Evolutionary conservation across 257 asterid genomes (phyloP).

Genomic region (Salvia rosmarinus): DNA sequence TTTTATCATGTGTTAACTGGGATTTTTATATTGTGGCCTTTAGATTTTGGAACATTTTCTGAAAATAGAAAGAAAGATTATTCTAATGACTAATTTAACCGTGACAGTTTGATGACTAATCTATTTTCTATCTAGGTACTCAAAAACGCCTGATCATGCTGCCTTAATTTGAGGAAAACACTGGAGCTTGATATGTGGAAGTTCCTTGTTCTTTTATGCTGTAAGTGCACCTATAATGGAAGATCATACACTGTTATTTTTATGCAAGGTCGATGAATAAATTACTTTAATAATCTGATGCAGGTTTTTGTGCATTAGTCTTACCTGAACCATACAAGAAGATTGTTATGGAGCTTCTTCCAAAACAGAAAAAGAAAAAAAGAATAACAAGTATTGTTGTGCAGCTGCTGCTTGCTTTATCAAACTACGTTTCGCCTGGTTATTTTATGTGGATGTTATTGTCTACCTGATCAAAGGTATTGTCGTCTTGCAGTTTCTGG

Average conservation of each 20-base stretch:
- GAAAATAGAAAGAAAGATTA: background rate
- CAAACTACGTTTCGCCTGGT: conserved; percentile 25
- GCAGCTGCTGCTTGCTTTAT: conserved; percentile 38
- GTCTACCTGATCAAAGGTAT: conserved; percentile 27
- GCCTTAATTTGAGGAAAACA: conserved; percentile 54
- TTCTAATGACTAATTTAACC: background rate
- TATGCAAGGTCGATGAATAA: conserved; percentile 5
- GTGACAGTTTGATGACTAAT: background rate
- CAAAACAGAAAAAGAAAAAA: background rate
- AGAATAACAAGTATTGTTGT: conserved; percentile 34
- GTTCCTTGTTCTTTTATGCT: conserved; percentile 51
- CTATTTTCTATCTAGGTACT: conserved; percentile 23
- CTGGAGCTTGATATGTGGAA: conserved; percentile 75
- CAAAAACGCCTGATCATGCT: conserved; percentile 61
- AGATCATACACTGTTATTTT: background rate
- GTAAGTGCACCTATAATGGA: conserved; percentile 27
- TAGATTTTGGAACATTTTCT: background rate
- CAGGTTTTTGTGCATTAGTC: conserved; percentile 53
- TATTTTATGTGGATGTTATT: conserved; percentile 1
- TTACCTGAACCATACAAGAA: conserved; percentile 39
- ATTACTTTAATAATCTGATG: conserved; percentile 19
- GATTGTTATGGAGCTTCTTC: conserved; percentile 18
- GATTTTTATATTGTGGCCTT: background rate
- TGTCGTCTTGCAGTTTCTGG: conserved; percentile 25
- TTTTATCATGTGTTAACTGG: background rate